Evolutionary conservation across 495 filamentous ascomycete species (phyloP), one percentile per base, ranked within the genome.

Genomic region (Talaromyces liani): DNA sequence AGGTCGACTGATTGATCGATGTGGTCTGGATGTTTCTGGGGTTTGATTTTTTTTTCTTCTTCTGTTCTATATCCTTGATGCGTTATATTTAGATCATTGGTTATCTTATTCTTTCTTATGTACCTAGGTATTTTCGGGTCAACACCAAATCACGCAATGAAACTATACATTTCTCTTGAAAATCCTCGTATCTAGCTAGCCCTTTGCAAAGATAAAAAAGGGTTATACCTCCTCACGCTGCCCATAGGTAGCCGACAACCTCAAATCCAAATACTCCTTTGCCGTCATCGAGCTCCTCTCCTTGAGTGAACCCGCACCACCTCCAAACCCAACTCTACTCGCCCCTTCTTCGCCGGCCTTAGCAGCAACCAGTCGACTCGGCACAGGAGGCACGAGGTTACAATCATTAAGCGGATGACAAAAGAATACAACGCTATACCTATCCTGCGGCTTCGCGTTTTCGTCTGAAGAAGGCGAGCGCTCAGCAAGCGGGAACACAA

Each of bases 341-440:
- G 57, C 66, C 65, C 64, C 64, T 27, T 54, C 64, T 27, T 54
- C 64, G 25, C 68, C 65, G 71, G 72, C 74, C 49, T 33, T 65
- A 62, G 36, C 66, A 62, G 67, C 71, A 3, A 91, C 83, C 22
- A 81, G 61, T 60, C 75, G 69, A 68, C 93, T 94, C 22, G 94
- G 93, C 65, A 98, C 88, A 6, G 86, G 67, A 12, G 60, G 77
- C 36, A 82, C 85, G 64, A 98, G 73, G 68, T 83, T 75, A n/a
- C 86, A 90, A 1, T 79, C 72, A 67, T 92, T 83, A 20, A 87
- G 75, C 12, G 93, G 94, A 75, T 98, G 93, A 66, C 91, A 96
- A 70, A 97, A 97, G 69, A 90, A 98, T 12, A 86, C 94, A 64
- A 98, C 87, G 58, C 87, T 91, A 72, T 96, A 97, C 61, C 93